Conservation (phyloP, 371 early-diverging fungal species). For the Rhizopus arrhizus region DNA sequence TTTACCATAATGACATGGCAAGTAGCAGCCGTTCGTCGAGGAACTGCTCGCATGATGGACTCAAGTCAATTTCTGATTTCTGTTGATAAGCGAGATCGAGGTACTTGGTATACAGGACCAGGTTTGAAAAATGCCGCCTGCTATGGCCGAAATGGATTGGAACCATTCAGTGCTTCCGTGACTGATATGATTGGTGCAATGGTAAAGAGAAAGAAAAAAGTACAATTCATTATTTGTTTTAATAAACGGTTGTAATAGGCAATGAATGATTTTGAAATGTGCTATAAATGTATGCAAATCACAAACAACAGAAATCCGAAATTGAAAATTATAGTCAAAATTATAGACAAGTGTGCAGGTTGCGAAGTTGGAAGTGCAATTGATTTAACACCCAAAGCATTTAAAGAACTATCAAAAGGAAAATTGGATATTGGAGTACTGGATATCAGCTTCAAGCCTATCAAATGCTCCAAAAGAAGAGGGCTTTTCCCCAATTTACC, state of each 20-base stretch:
- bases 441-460: conserved; percentile 31
- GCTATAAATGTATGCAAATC: conserved; percentile 40
- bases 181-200: conserved; percentile 40
- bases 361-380: conserved; percentile 30
- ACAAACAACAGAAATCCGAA: conserved; percentile 25
- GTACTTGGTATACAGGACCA: conserved; percentile 32
- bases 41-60: conserved; percentile 26
- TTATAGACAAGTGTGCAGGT: conserved; percentile 41
- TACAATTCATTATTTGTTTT: too few relatives aligned
- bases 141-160: conserved; percentile 32
- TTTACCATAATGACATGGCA: not conserved
- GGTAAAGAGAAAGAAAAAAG: conserved; percentile 13
- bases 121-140: conserved; percentile 40
- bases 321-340: conserved; percentile 24
- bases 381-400: conserved; percentile 41
- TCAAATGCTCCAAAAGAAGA: conserved; percentile 20
- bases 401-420: conserved; percentile 23
- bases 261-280: conserved; percentile 35
- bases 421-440: conserved; percentile 34
- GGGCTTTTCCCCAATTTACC: not conserved
- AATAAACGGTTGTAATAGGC: conserved; percentile 12
- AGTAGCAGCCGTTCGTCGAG: conserved; percentile 6
- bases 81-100: conserved; percentile 24
- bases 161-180: conserved; percentile 23
- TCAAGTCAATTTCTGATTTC: not conserved